phyloP scores from a whole-genome alignment of 345 rosid genomes.

The Gossypioides kirkii region DNA sequence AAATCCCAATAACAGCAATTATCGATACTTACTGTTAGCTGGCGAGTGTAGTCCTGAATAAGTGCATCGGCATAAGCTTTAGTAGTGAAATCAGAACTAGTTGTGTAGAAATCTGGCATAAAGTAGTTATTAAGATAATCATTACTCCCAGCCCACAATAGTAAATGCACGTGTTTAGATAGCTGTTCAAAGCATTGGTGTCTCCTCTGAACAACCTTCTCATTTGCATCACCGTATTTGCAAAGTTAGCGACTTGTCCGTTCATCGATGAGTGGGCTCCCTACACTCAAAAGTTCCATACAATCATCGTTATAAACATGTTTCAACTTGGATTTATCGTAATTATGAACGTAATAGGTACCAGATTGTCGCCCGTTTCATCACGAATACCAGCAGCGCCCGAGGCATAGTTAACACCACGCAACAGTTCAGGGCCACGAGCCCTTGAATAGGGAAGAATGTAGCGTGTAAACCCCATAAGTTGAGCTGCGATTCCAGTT shows the following conservation, averaged over 20 bases:
- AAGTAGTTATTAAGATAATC: conserved; percentile 89
- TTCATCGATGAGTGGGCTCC: conserved; percentile 78
- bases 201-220: conserved; percentile 65
- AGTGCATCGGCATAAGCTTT: conserved; percentile 57
- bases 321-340: neutral
- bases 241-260: conserved; percentile 51
- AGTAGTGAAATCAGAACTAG: conserved; percentile 46
- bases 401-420: conserved; percentile 80
- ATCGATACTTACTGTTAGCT: conserved; percentile 43
- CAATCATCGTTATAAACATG: neutral
- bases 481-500: conserved; percentile 47
- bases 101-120: conserved; percentile 70
- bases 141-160: conserved; percentile 86
- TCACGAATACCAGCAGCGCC: conserved; percentile 92
- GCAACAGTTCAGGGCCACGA: conserved; percentile 44
- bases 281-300: conserved; percentile 22
- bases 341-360: conserved; percentile 1
- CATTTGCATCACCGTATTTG: conserved; percentile 42
- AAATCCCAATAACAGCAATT: too few relatives aligned
- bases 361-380: conserved; percentile 86
- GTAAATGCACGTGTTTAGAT: conserved; percentile 62
- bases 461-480: conserved; percentile 54
- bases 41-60: conserved; percentile 65
- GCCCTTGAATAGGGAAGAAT: conserved; percentile 61
- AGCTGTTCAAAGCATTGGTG: conserved; percentile 34